Evolutionary conservation across 768 basidiomycete species (phyloP), one percentile per base, ranked within the genome.

Genomic region (Holtermannia corniformis): DNA sequence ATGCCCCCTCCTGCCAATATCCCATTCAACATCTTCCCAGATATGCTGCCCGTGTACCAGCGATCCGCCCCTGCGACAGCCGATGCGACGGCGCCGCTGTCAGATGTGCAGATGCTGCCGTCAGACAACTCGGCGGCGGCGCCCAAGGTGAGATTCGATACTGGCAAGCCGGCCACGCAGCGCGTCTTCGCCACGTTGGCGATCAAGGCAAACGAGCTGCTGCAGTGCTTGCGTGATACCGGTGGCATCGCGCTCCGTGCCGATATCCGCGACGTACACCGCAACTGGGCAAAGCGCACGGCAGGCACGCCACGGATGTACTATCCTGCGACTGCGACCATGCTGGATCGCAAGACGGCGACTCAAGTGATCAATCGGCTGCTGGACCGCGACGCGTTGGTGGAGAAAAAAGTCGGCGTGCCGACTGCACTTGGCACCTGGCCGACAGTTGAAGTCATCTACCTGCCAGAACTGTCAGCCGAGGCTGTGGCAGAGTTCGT

Each of bases 381-480:
- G 64, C 82, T 85, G 69, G 76, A 72, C 40, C 80, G 79, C 25
- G 82, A 83, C 5, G 79, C 81, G 57, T 72, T 92, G 55, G 88
- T 82, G 67, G 77, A 81, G 61, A 72, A 88, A 25, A 83, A 78
- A 58, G 86, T 86, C 2, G 76, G 79, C 4, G 72, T 87, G 16
- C 72, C 78, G 13, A 78, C 79, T 3, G 72, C 76, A 16, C 83
- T 81, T 13, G 84, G 85, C 5, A 73, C 78, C 42, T 79, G 64
- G 47, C 80, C 81, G 16, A 78, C 78, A 20, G 78, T 80, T 10
- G 80, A 76, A 53, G 75, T 93, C 28, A 75, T 81, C 7, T 84
- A 87, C 70, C 75, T 87, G 12, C 79, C 85, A 1, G 76, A 79
- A 25, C 70, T 80, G 12, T 71, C n/a, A n/a, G n/a, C n/a, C n/a